Conservation (phyloP, 169 alveolate genomes). For the Plasmodium reichenowi region DNA sequence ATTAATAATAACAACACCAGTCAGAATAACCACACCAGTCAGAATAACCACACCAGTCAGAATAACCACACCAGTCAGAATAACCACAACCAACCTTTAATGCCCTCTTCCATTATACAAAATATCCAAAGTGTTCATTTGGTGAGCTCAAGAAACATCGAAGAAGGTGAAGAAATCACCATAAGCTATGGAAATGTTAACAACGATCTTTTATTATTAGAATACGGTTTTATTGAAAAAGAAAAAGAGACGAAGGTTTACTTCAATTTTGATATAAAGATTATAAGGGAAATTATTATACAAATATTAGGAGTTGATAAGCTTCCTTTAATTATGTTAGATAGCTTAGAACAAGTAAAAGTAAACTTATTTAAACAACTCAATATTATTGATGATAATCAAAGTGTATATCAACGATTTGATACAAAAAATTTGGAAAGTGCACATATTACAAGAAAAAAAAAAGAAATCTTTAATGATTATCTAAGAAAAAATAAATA, state of each 20-base stretch:
- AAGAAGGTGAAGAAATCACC: conserved; percentile 63
- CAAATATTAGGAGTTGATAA: conserved; percentile 71
- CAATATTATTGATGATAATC: conserved; percentile 14
- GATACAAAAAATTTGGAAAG: conserved; percentile 16
- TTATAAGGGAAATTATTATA: conserved; percentile 59
- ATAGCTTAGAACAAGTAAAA: conserved; percentile 40
- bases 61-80: background rate
- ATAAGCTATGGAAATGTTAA: conserved; percentile 46
- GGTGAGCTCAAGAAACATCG: conserved; percentile 50
- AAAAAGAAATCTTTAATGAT: conserved; percentile 65
- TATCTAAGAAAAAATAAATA: conserved; percentile 67
- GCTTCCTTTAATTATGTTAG: conserved; percentile 61
- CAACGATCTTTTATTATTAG: conserved; percentile 65
- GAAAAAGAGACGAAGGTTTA: conserved; percentile 30
- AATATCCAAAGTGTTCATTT: conserved; percentile 23
- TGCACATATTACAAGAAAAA: conserved; percentile 62
- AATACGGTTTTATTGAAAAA: conserved; percentile 65
- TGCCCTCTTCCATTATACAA: background rate
- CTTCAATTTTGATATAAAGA: conserved; percentile 64
- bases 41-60: background rate
- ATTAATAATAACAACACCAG: background rate
- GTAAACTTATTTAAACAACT: conserved; percentile 35
- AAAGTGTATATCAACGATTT: conserved; percentile 62
- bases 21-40: background rate
- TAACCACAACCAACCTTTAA: background rate